These are phyloP conservation scores for Peronospora destructor DNA, from an alignment of 352 stramenopile species.

Conservation along the genomic window DNA sequence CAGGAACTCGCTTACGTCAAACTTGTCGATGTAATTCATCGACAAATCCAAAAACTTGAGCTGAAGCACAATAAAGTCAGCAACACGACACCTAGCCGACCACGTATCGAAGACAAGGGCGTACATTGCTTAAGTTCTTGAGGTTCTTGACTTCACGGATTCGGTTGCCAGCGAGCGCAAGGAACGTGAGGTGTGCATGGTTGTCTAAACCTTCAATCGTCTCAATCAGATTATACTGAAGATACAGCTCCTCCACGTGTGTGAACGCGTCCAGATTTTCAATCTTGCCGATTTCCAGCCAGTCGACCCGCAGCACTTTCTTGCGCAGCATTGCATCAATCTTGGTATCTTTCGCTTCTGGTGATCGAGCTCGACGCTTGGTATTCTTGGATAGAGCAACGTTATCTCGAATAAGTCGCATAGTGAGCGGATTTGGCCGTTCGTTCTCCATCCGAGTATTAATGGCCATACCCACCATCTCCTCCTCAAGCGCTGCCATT, in stretches of 20 bases:
- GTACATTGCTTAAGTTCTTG: constrained; percentile 46
- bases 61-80: constrained; percentile 19
- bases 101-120: constrained; percentile 5
- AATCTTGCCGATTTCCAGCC: constrained; percentile 60
- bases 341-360: constrained; percentile 26
- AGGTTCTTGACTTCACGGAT: constrained; percentile 60
- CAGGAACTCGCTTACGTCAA: constrained; percentile 55
- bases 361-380: constrained; percentile 3
- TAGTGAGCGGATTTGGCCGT: constrained; percentile 40
- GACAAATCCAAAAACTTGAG: constrained; percentile 74
- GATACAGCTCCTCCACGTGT: constrained; percentile 65
- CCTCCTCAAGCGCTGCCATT: constrained; percentile 55
- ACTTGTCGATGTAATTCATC: constrained; percentile 65
- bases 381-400: constrained; percentile 7
- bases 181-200: constrained; percentile 46
- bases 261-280: constrained; percentile 74
- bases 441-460: constrained; percentile 31
- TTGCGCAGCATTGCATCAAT: constrained; percentile 41
- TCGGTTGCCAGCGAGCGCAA: constrained; percentile 58
- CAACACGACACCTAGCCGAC: not conserved
- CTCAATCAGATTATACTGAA: constrained; percentile 69
- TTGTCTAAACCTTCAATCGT: constrained; percentile 60
- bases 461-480: constrained; percentile 34
- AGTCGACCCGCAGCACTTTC: constrained; percentile 62
- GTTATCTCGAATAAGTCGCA: constrained; percentile 62